phyloP scores from a whole-genome alignment of 108 stramenopile species.

The Cyclotella sp. region DNA sequence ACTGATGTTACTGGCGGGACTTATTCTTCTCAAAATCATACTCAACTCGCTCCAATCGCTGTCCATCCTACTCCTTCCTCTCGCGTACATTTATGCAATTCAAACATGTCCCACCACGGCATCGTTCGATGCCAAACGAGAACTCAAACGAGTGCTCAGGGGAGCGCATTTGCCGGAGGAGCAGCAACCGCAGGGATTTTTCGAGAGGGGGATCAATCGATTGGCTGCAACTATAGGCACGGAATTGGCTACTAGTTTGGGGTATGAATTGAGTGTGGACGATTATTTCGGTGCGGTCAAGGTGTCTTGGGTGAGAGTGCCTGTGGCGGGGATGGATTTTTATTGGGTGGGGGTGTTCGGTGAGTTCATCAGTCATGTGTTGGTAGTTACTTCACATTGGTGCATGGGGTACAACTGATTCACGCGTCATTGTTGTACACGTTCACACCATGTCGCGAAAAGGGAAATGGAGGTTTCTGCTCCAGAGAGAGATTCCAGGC shows the following conservation, averaged over 20 bases:
- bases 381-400: neutral
- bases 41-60: constrained; percentile 16
- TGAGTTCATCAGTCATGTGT: constrained; percentile 24
- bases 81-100: constrained; percentile 62
- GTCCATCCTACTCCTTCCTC: constrained; percentile 48
- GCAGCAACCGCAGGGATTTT: constrained; percentile 68
- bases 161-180: constrained; percentile 78
- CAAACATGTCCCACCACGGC: constrained; percentile 60
- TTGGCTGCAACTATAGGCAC: constrained; percentile 67
- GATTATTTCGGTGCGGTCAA: constrained; percentile 54
- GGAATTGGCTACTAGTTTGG: constrained; percentile 72
- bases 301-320: constrained; percentile 58
- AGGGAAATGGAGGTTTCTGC: constrained; percentile 39
- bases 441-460: neutral
- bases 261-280: constrained; percentile 60
- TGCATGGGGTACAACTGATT: no score
- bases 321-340: constrained; percentile 54
- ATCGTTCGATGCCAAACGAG: constrained; percentile 78
- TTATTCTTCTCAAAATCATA: constrained; percentile 12
- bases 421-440: no score
- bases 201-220: constrained; percentile 58
- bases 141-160: constrained; percentile 77
- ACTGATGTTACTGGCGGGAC: constrained; percentile 10
- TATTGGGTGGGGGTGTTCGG: constrained; percentile 77
- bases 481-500: constrained; percentile 25